phyloP scores from a whole-genome alignment of 2,329 filamentous ascomycete genomes.

The Dryadomyces sulphureus region DNA sequence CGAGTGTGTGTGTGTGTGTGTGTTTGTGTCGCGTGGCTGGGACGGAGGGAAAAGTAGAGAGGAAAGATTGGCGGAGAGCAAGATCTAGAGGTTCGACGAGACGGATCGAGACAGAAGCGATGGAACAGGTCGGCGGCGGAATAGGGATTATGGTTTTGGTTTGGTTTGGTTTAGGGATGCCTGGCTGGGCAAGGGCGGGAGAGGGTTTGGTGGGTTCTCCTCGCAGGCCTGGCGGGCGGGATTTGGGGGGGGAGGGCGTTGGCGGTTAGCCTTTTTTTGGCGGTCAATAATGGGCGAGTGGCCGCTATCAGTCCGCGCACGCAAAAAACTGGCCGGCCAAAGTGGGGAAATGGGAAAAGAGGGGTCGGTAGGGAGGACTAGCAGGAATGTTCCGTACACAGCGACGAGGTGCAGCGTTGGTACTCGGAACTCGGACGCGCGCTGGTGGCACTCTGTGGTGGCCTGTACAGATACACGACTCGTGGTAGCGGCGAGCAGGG shows the following conservation, averaged over 20 bases:
- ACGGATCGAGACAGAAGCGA: not conserved
- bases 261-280: constrained; percentile 1
- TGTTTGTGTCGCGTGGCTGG: not conserved
- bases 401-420: too few species aligned
- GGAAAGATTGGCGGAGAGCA: not conserved
- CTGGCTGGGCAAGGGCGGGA: not conserved
- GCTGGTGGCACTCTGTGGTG: too few species aligned
- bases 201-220: not conserved
- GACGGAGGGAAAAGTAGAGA: not conserved
- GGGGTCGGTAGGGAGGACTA: not conserved
- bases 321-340: not conserved
- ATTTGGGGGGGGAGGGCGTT: not conserved
- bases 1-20: not conserved
- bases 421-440: too few species aligned
- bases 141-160: not conserved
- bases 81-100: not conserved
- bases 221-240: constrained; percentile 4
- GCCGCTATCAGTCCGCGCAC: not conserved
- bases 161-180: not conserved
- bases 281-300: not conserved
- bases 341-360: constrained; percentile 4
- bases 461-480: too few species aligned
- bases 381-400: not conserved
- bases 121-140: not conserved
- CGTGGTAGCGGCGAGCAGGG: too few species aligned